Evolutionary conservation across 495 filamentous ascomycete species (phyloP), one percentile per base, ranked within the genome.

Genomic region (Bryoglossum gracile): DNA sequence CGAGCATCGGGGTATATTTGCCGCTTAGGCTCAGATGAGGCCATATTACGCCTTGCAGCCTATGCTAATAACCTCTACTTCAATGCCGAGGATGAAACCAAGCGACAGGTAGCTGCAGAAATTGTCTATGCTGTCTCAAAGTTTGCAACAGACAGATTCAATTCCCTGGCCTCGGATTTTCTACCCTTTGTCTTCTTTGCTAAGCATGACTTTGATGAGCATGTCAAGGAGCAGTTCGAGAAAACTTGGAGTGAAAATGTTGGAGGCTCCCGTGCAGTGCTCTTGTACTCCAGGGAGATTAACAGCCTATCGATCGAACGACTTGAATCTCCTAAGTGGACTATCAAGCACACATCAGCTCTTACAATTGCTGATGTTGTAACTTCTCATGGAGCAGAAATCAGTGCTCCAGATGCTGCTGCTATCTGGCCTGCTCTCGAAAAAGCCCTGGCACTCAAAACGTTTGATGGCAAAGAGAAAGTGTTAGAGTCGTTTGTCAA

Each of bases 401-500:
- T 88, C 14, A 67, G 64, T 47, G 60, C 61, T 10, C 56, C 66
- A 2, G 80, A 83, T 36, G 70, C 85, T 24, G 70, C 76, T 56
- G 68, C 72, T 9, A 58, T 95, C 16, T 98, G 89, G 88, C 87
- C 87, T 0, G 77, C 81, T 0, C 69, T 94, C 18, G 86, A 95
- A 35, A 84, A 82, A 58, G 81, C 89, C 2, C 60, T 95, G 43
- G 72, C 76, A 13, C 83, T 94, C 17, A 96, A 94, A 67, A 94
- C 89, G 3, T 98, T 94, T 77, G 81, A 86, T 8, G 89, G 88
- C 8, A 98, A 98, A 66, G 92, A 96, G 64, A 82, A 78, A 48
- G 80, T 97, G 39, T 68, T 97, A n/a, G 73, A 80, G 48, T 83
- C 86, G n/a, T 84, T 94, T 62, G 82, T 87, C 10, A 78, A 77